Evolutionary conservation across 805 yeast species (phyloP), one percentile per base, ranked within the genome.

Genomic region (Saccharomyces mikatae): DNA sequence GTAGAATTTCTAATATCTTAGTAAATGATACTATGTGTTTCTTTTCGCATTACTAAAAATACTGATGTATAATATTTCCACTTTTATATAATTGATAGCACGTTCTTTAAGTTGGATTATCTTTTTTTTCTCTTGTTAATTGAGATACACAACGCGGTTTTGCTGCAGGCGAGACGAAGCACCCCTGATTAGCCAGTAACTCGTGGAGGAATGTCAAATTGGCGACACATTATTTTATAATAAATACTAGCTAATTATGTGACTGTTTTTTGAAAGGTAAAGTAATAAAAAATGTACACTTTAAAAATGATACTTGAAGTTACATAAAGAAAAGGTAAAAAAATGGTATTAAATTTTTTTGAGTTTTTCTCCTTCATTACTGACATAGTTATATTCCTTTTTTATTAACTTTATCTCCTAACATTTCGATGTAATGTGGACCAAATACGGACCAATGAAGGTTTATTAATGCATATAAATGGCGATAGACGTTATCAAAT

Each of bases 361-460:
- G 10, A 14, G 2, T 26, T 49, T 41, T 52, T 52, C 22, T 50
- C 56, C 44, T 36, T 22, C 10, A 21, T 36, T 36, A 36, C 17
- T 17, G 22, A 21, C 17, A 36, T 17, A 9, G 17, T 36, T 36
- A 36, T 36, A 36, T 36, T 36, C 44, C 44, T 8, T 36, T 36
- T 49, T 27, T 22, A 31, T 22, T 26, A 46, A 60, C 57, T 53
- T 60, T 60, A 46, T 66, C 68, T 48, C 71, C 65, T 46, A 74
- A 52, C 13, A 66, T 61, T 28, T 78, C 81, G 47, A 73, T 68
- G 62, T 89, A 89, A 71, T 84, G 83, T 47, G 77, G 77, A 31
- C 88, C 90, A 70, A 89, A 88, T 11, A 89, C 96, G 54, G 80
- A 83, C 88, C 90, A 85, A 69, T 89, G 95, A 72, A 89, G 85